Evolutionary conservation across 139 green algal species (phyloP).

Genomic region (Chlorella sp.): DNA sequence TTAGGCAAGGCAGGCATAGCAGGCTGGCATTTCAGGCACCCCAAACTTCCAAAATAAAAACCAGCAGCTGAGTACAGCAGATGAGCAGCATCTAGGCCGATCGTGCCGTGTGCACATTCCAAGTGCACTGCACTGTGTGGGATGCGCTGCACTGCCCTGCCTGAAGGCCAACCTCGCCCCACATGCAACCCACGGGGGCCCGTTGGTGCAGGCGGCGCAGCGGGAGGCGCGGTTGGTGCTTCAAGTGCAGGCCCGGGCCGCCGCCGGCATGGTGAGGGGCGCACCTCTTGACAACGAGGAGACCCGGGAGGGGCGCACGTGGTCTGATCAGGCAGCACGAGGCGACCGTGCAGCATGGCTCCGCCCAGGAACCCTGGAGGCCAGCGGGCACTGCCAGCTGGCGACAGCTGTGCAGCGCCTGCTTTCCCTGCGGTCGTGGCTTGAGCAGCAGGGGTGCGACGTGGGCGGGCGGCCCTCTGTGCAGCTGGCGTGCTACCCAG

Average conservation of each 20-base stretch:
- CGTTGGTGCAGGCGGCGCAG: background rate
- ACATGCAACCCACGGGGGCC: too few species aligned
- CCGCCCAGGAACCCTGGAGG: background rate
- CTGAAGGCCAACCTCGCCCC: too few species aligned
- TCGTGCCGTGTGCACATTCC: too few species aligned
- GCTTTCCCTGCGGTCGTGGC: conserved; percentile 28
- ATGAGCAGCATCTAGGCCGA: too few species aligned
- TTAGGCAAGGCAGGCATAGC: too few species aligned
- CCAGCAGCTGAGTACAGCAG: too few species aligned
- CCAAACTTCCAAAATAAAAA: background rate
- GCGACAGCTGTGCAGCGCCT: background rate
- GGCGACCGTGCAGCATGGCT: conserved; percentile 18
- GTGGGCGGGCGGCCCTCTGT: conserved; percentile 63
- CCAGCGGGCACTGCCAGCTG: background rate
- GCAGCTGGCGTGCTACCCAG: conserved; percentile 79
- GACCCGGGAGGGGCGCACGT: background rate
- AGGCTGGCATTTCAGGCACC: too few species aligned
- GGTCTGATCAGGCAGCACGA: background rate
- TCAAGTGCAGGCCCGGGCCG: background rate
- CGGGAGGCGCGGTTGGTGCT: background rate
- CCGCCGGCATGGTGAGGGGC: background rate
- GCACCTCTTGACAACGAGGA: too few species aligned
- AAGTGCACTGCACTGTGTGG: too few species aligned
- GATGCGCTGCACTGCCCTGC: too few species aligned
- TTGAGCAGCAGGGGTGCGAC: conserved; percentile 41